Conservation (phyloP, 2,329 filamentous ascomycete genomes). For the Ophiostoma himal-ulmi region DNA sequence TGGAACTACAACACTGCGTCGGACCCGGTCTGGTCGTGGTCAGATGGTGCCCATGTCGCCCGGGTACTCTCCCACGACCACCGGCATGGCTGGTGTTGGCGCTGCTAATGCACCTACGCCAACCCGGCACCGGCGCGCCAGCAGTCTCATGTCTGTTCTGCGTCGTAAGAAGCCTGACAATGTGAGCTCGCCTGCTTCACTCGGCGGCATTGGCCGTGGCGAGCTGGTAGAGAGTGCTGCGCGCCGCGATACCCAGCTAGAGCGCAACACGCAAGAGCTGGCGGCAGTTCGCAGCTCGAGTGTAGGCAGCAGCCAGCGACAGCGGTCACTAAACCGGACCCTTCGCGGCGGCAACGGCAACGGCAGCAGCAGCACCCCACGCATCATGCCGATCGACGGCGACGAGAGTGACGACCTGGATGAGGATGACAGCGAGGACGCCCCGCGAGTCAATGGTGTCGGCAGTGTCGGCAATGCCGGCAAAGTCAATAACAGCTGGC, state of each 20-base stretch:
- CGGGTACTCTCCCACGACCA: slow-evolving; percentile 23
- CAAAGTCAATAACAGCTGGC: background rate
- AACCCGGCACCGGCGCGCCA: slow-evolving; percentile 32
- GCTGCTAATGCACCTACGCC: slow-evolving; percentile 24
- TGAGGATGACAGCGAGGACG: slow-evolving; percentile 28
- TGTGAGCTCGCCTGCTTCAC: slow-evolving; percentile 18
- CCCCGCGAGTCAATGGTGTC: slow-evolving; percentile 9
- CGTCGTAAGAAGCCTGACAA: slow-evolving; percentile 54
- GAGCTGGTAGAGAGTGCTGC: slow-evolving; percentile 53
- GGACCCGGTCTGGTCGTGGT: slow-evolving; percentile 41
- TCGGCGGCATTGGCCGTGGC: slow-evolving; percentile 47
- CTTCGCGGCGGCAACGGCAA: background rate
- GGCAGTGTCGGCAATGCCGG: background rate
- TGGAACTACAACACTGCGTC: slow-evolving; percentile 33
- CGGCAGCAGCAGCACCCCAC: slow-evolving; percentile 14
- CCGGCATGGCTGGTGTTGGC: slow-evolving; percentile 17
- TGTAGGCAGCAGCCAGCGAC: slow-evolving; percentile 26
- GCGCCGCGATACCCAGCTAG: slow-evolving; percentile 56
- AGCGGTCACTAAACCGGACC: slow-evolving; percentile 9
- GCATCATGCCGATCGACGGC: background rate
- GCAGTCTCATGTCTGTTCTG: slow-evolving; percentile 54
- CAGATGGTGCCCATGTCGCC: slow-evolving; percentile 29
- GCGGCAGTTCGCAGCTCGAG: slow-evolving; percentile 39
- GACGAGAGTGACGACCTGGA: slow-evolving; percentile 6
- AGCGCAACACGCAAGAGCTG: slow-evolving; percentile 52